A percentile compares a stretch with the other conserved stretches of the same genome.
phyloP scores from a whole-genome alignment of 352 stramenopile genomes.

The Phytopythium chamaehyphon region DNA sequence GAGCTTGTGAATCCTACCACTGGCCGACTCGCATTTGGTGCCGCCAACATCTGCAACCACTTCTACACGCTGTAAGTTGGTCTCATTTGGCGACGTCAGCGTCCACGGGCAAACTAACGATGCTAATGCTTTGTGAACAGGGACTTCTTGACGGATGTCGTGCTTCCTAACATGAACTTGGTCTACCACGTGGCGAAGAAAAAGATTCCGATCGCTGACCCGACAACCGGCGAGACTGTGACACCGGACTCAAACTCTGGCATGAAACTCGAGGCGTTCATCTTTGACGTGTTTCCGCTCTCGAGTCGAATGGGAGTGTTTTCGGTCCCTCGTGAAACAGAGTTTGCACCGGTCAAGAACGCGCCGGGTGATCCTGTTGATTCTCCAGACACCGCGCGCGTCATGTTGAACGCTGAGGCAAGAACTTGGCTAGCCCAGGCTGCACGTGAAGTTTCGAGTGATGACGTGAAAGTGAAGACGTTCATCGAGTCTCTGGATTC shows the following conservation, averaged over 20 bases:
- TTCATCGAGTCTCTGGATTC: conserved; percentile 37
- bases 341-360: conserved; percentile 94
- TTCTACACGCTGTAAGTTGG: conserved; percentile 90
- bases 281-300: conserved; percentile 98
- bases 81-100: too few species aligned
- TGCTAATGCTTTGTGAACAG: conserved; percentile 10
- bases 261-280: conserved; percentile 98
- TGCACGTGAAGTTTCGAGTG: neutral
- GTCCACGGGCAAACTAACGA: neutral
- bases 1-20: conserved; percentile 53
- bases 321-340: conserved; percentile 88
- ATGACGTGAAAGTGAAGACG: conserved; percentile 22
- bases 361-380: conserved; percentile 63
- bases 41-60: conserved; percentile 99
- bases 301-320: conserved; percentile 92
- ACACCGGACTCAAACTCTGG: conserved; percentile 88
- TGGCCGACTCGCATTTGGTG: conserved; percentile 91
- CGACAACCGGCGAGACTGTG: conserved; percentile 60
- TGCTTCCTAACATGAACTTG: conserved; percentile 71
- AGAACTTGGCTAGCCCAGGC: conserved; percentile 50
- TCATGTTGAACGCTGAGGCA: conserved; percentile 62
- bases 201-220: conserved; percentile 94
- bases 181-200: conserved; percentile 97
- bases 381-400: conserved; percentile 83
- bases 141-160: conserved; percentile 83